phyloP scores from a whole-genome alignment of 176 grass and related monocot genomes.

The Eremochloa ophiuroides region DNA sequence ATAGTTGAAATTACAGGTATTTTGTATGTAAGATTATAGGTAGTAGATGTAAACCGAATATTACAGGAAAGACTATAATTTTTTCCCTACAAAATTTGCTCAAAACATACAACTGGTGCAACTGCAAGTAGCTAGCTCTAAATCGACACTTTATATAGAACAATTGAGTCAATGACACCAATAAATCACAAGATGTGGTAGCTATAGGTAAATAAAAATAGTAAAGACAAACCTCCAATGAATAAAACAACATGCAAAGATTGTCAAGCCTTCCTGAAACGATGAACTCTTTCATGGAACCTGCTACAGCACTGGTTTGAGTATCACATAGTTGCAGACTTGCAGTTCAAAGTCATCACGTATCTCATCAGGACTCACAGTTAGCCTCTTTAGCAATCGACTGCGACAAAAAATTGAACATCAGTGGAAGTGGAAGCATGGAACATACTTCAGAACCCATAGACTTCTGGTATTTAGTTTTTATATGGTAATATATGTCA shows the following conservation, averaged over 20 bases:
- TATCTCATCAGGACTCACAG: slow-evolving; percentile 72
- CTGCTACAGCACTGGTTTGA: slow-evolving; percentile 75
- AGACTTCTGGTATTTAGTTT: background rate
- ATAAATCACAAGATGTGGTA: background rate
- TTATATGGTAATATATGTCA: background rate
- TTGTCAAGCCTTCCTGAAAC: slow-evolving; percentile 98
- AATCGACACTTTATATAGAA: too few species aligned
- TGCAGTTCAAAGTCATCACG: slow-evolving; percentile 95
- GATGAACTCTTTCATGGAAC: slow-evolving; percentile 92
- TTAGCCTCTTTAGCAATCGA: slow-evolving; percentile 72
- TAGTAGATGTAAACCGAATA: too few species aligned
- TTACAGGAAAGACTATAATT: too few species aligned
- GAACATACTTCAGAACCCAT: background rate
- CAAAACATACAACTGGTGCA: too few species aligned
- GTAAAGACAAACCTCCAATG: slow-evolving; percentile 37
- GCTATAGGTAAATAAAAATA: background rate
- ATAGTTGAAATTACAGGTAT: too few species aligned
- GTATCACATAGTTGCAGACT: slow-evolving; percentile 95
- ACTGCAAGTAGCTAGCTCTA: too few species aligned
- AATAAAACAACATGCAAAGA: slow-evolving; percentile 99
- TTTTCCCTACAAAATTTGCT: too few species aligned
- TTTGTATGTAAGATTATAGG: too few species aligned
- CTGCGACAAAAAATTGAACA: slow-evolving; percentile 38
- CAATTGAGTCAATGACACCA: background rate
- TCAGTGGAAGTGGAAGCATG: too few species aligned